Conservation (phyloP, 495 filamentous ascomycete genomes). For the Penicillium malachiteum region DNA sequence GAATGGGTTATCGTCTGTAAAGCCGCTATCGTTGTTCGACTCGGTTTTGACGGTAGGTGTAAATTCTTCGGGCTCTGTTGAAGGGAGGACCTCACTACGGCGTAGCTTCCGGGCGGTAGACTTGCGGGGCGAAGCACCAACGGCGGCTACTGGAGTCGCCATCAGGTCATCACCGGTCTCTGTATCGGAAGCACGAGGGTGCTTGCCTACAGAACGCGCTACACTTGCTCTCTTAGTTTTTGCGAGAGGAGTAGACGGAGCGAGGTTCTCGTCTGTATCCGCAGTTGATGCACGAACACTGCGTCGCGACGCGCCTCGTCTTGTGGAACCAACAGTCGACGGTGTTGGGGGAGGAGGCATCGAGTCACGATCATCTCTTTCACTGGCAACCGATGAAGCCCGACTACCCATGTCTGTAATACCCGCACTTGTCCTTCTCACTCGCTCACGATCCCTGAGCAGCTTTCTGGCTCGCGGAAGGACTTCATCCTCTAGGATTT, state of each 20-base stretch:
- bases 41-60: conserved; percentile 38
- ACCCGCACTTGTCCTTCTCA: conserved; percentile 76
- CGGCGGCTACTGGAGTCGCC: conserved; percentile 34
- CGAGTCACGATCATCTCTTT: conserved; percentile 43
- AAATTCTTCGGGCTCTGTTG: conserved; percentile 38
- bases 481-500: conserved; percentile 77
- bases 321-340: conserved; percentile 41
- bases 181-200: conserved; percentile 52
- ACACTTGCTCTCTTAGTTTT: conserved; percentile 30
- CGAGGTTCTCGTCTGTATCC: conserved; percentile 33
- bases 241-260: conserved; percentile 31
- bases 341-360: conserved; percentile 49
- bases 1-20: conserved; percentile 90
- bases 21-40: conserved; percentile 55
- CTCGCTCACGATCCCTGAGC: conserved; percentile 67
- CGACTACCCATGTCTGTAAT: conserved; percentile 76
- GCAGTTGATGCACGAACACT: conserved; percentile 38
- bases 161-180: conserved; percentile 43
- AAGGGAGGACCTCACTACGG: conserved; percentile 56
- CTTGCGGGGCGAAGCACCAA: conserved; percentile 32
- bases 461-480: conserved; percentile 74
- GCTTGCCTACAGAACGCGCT: conserved; percentile 50
- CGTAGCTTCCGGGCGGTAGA: conserved; percentile 50
- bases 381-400: conserved; percentile 47
- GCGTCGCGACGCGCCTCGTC: conserved; percentile 39